Evolutionary conservation across 2,329 filamentous ascomycete genomes (phyloP), one percentile per base, ranked within the genome.

Genomic region (Incumbomyces lentus): DNA sequence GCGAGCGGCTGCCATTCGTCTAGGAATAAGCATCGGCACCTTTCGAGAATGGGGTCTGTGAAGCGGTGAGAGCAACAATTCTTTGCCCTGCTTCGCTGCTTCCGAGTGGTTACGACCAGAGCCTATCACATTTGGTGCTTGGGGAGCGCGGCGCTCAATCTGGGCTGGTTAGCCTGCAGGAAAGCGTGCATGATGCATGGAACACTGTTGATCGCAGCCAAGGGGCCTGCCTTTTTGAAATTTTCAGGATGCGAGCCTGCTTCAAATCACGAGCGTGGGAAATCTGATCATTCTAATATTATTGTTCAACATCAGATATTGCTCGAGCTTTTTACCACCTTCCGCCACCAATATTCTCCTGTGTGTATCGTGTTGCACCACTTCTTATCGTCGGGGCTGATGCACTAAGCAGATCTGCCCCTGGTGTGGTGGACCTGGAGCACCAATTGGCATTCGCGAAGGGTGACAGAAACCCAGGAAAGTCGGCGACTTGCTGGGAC

Each of bases 11-110:
- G 35, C 37, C 22, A 46, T 46, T 45, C 42, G 42, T 45, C 42
- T 45, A 8, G 14, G 34, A 36, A 22, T 12, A 45, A 31, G 16
- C 14, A 35, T 38, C 17, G 42, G 42, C 38, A 45, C 36, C 13
- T 29, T 30, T 37, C 13, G 16, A 26, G 13, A 35, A 34, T 33
- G 41, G 41, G 35, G 42, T 37, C 33, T 16, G n/a, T 26, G 42
- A 45, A n/a, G 42, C 42, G 42, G 42, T 45, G 42, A 45, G 42
- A 45, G 34, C 32, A 45, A 18, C 32, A 31, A 45, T 37, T 16
- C 42, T 38, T 18, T 37, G 33, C 33, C 33, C 42, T 45, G 42
- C 42, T 45, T 45, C 42, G 42, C 42, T 45, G 22, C 17, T 19
- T 37, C 18, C 16, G 19, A 31, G 22, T 45, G 42, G 34, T 19